Evolutionary conservation across 2,329 filamentous ascomycete genomes (phyloP).

Genomic region (Pseudofabraea citricarpa): DNA sequence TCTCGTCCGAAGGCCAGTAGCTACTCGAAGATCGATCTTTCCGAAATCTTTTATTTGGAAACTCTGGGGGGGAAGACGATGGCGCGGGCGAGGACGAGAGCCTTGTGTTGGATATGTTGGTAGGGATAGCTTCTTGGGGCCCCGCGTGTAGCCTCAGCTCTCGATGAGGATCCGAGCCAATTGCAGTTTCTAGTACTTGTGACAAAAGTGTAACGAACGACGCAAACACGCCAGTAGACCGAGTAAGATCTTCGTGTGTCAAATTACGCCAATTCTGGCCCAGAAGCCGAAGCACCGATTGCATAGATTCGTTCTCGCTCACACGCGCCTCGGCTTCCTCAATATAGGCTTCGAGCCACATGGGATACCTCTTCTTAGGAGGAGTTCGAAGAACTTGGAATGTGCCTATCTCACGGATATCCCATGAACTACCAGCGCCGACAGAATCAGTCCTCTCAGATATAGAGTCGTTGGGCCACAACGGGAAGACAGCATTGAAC

Average conservation of each 20-base stretch:
- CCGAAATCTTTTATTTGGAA: conserved; percentile 5
- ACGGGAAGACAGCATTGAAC: neutral
- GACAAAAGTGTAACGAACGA: conserved; percentile 5
- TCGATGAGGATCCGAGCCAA: neutral
- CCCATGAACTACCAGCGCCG: conserved; percentile 4
- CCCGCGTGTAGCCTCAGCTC: neutral
- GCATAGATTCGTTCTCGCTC: neutral
- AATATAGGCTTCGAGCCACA: neutral
- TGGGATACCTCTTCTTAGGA: neutral
- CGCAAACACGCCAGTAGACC: neutral
- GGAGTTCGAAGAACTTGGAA: conserved; percentile 3
- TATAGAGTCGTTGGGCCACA: conserved; percentile 2
- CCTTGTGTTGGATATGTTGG: neutral
- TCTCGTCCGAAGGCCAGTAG: conserved; percentile 3
- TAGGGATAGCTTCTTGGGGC: neutral
- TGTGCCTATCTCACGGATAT: conserved; percentile 4
- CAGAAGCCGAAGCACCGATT: neutral
- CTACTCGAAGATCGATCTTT: conserved; percentile 2
- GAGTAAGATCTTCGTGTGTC: neutral
- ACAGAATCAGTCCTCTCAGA: neutral
- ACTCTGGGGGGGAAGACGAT: conserved; percentile 3
- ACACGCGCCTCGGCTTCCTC: neutral
- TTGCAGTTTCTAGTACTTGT: conserved; percentile 2
- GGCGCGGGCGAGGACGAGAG: neutral
- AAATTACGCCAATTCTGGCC: neutral